phyloP scores from a whole-genome alignment of 495 filamentous ascomycete species.

The Opeltia flavorubescens region DNA sequence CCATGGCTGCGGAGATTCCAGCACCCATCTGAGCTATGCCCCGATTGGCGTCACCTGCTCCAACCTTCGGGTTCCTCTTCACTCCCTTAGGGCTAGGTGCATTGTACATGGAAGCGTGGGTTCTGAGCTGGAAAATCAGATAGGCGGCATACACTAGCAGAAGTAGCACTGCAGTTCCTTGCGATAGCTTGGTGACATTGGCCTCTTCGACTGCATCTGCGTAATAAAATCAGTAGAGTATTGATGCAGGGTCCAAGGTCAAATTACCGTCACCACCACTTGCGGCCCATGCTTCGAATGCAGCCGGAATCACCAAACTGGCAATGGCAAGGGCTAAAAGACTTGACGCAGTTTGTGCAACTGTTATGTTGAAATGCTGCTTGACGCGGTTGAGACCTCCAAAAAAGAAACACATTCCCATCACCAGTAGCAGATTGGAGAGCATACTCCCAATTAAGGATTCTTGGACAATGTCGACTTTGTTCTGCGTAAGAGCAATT shows the following conservation, averaged over 20 bases:
- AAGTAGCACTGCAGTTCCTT: constrained; percentile 60
- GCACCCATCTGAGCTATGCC: constrained; percentile 45
- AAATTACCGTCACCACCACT: constrained; percentile 20
- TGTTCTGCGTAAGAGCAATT: constrained; percentile 54
- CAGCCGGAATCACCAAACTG: constrained; percentile 77
- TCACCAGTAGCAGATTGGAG: constrained; percentile 79
- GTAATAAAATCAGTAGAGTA: neutral
- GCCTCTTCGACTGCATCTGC: constrained; percentile 1
- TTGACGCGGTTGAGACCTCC: constrained; percentile 67
- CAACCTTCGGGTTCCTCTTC: constrained; percentile 32
- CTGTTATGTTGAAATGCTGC: constrained; percentile 83
- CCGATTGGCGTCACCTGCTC: constrained; percentile 44
- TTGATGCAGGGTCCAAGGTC: neutral
- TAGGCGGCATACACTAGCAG: constrained; percentile 65
- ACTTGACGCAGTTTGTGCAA: constrained; percentile 84
- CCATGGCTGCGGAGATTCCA: constrained; percentile 32
- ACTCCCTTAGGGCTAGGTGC: constrained; percentile 54
- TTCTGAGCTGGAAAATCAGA: constrained; percentile 70
- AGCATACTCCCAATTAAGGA: constrained; percentile 84
- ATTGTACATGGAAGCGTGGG: constrained; percentile 63
- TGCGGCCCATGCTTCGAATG: constrained; percentile 49
- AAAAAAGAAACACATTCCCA: constrained; percentile 90
- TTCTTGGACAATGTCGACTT: constrained; percentile 83
- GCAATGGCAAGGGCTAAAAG: constrained; percentile 67
- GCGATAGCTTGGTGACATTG: constrained; percentile 42